Evolutionary conservation across 257 asterid genomes (phyloP).

Genomic region (Solanum neorickii): DNA sequence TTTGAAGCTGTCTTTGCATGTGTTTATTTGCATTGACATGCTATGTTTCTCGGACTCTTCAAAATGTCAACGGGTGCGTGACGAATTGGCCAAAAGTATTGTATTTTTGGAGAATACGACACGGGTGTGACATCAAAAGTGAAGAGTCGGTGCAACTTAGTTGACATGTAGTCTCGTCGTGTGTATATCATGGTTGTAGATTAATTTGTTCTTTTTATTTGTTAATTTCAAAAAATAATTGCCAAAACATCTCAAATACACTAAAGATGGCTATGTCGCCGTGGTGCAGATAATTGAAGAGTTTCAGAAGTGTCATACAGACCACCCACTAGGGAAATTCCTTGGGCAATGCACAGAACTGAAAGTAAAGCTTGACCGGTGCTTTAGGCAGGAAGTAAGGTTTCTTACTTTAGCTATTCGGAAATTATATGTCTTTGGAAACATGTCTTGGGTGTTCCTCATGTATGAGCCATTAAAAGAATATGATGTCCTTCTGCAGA

Average conservation of each 20-base stretch:
- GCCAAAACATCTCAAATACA: not conserved
- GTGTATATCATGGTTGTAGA: not conserved
- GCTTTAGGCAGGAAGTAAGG: conserved; percentile 75
- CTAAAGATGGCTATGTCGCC: not conserved
- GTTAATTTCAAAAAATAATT: not conserved
- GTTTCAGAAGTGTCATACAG: conserved; percentile 66
- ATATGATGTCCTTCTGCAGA: conserved; percentile 25
- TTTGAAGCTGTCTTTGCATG: not conserved
- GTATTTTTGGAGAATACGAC: not conserved
- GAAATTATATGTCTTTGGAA: not conserved
- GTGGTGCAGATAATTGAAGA: conserved; percentile 44
- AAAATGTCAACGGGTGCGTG: not conserved
- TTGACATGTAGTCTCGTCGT: not conserved
- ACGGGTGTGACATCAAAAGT: not conserved
- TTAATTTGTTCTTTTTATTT: not conserved
- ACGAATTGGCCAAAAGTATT: not conserved
- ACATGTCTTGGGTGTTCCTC: not conserved
- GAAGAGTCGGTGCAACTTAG: not conserved
- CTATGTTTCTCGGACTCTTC: not conserved
- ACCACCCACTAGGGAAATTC: conserved; percentile 72
- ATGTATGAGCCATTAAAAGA: not conserved
- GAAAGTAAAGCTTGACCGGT: conserved; percentile 57
- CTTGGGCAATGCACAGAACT: conserved; percentile 65
- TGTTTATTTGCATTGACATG: not conserved
- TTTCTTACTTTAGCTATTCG: not conserved